Evolutionary conservation across 768 basidiomycete species (phyloP).

Genomic region (Suillus plorans): DNA sequence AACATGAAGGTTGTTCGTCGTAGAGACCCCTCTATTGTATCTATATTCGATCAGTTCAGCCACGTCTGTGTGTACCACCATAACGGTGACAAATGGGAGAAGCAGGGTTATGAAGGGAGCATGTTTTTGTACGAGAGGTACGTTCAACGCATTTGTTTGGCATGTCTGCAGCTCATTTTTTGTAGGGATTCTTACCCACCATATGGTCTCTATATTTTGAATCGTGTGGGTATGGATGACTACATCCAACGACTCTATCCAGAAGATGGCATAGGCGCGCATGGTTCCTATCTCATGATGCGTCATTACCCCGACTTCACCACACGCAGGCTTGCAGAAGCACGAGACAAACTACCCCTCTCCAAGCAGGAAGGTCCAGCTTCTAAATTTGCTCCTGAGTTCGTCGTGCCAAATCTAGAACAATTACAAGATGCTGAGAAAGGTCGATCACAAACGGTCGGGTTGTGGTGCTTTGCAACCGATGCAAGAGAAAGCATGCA

Average conservation of each 20-base stretch:
- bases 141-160: constrained; percentile 24
- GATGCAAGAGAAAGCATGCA: constrained; percentile 71
- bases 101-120: constrained; percentile 82
- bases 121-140: constrained; percentile 89
- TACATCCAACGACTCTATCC: constrained; percentile 74
- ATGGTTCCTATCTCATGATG: constrained; percentile 69
- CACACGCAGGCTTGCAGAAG: constrained; percentile 40
- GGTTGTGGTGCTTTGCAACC: constrained; percentile 74
- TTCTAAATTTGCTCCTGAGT: constrained; percentile 52
- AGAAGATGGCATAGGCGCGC: constrained; percentile 66
- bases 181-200: constrained; percentile 72
- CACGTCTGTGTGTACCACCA: constrained; percentile 83
- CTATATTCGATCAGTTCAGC: constrained; percentile 85
- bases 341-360: constrained; percentile 26
- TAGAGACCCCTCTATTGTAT: constrained; percentile 74
- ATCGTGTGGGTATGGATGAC: constrained; percentile 78
- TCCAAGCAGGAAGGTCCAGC: constrained; percentile 29
- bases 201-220: constrained; percentile 84
- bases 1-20: constrained; percentile 81
- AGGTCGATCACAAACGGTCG: constrained; percentile 58
- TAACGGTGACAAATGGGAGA: constrained; percentile 76
- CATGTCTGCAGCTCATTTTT: background rate
- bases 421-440: constrained; percentile 48
- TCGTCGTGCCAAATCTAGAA: constrained; percentile 43
- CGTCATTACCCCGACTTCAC: constrained; percentile 74